Conservation (phyloP, 192 early-diverging fungal species). For the Oehlia diaphana region DNA sequence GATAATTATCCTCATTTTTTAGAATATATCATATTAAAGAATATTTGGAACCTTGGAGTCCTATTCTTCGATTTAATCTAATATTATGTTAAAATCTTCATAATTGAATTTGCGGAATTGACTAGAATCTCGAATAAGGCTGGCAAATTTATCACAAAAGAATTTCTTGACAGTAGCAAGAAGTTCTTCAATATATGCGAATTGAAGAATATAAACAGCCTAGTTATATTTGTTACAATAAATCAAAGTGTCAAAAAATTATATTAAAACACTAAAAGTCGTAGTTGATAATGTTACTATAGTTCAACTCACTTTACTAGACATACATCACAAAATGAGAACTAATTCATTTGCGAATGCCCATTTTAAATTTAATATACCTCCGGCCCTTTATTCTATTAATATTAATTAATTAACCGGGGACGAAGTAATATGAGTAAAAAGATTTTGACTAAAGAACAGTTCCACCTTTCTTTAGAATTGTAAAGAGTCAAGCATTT, state of each 20-base stretch:
- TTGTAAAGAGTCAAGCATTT: too few species aligned
- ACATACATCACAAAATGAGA: conserved; percentile 28
- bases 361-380: too few species aligned
- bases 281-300: too few species aligned
- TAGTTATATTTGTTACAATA: conserved; percentile 22
- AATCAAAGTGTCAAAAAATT: background rate
- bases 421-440: too few species aligned
- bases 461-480: too few species aligned
- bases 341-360: too few species aligned
- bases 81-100: conserved; percentile 69
- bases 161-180: conserved; percentile 58
- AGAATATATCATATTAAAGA: background rate
- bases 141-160: conserved; percentile 38
- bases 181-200: conserved; percentile 83
- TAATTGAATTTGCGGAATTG: conserved; percentile 51
- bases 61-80: conserved; percentile 65
- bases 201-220: conserved; percentile 82
- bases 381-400: too few species aligned
- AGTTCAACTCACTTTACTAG: background rate
- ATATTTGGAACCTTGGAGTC: conserved; percentile 46
- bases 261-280: too few species aligned
- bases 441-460: too few species aligned
- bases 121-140: conserved; percentile 36
- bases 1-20: background rate
- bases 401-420: too few species aligned